Percentiles rank a stretch among this genome's conserved stretches.
These are phyloP conservation scores for Mortierella sp. DNA, from an alignment of 371 early-diverging fungal genomes.

Conservation along the genomic window DNA sequence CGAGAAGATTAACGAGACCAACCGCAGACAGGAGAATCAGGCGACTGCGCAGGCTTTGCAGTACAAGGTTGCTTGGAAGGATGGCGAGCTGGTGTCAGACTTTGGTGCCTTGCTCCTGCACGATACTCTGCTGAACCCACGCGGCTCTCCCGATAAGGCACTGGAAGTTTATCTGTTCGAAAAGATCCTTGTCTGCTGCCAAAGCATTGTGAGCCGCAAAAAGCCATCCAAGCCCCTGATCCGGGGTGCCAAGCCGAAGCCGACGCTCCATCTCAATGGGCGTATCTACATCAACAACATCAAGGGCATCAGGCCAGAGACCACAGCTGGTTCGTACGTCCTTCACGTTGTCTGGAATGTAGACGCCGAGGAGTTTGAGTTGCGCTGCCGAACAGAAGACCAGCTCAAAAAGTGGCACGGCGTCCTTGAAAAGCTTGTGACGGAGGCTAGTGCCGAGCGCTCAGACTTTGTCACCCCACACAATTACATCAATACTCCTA, in stretches of 20 bases:
- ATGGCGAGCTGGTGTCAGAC: constrained; percentile 69
- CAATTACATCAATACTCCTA: constrained; percentile 26
- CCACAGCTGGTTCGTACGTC: constrained; percentile 59
- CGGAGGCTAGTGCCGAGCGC: constrained; percentile 24
- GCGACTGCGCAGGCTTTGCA: constrained; percentile 82
- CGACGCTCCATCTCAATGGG: constrained; percentile 80
- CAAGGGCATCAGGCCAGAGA: constrained; percentile 77
- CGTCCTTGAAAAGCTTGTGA: constrained; percentile 35
- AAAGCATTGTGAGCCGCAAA: constrained; percentile 63
- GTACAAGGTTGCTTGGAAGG: constrained; percentile 85
- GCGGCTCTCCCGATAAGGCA: constrained; percentile 77
- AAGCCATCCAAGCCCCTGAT: constrained; percentile 12
- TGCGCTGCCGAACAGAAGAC: constrained; percentile 90
- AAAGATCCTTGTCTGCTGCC: constrained; percentile 86
- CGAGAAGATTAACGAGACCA: constrained; percentile 91
- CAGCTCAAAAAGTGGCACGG: constrained; percentile 90
- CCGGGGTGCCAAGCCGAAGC: constrained; percentile 26
- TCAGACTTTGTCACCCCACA: constrained; percentile 5
- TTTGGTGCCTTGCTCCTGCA: constrained; percentile 86
- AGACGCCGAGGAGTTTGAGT: constrained; percentile 80
- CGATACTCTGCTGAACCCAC: constrained; percentile 84
- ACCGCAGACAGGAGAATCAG: constrained; percentile 87
- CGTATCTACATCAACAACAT: constrained; percentile 78
- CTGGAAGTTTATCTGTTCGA: constrained; percentile 90
- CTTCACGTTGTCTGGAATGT: constrained; percentile 44